These are phyloP conservation scores for Podila minutissima DNA, from an alignment of 192 early-diverging fungal species.

Conservation along the genomic window DNA sequence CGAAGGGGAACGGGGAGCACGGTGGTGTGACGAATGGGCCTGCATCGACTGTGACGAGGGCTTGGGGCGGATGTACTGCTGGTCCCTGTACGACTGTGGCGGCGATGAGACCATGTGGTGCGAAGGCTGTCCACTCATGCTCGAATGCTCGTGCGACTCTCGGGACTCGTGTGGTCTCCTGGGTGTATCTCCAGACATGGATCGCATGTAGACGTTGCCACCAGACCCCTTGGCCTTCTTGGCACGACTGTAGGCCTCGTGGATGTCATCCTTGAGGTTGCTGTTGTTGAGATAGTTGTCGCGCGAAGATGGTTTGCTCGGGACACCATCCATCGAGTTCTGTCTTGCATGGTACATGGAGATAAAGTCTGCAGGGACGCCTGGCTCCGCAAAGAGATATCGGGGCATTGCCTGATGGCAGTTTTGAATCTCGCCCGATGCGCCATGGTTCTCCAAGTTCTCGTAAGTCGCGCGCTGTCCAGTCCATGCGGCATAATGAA, in stretches of 20 bases:
- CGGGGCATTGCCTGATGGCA: conserved; percentile 36
- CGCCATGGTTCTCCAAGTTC: conserved; percentile 30
- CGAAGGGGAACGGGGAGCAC: conserved; percentile 30
- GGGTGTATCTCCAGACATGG: conserved; percentile 20
- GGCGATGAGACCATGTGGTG: conserved; percentile 26
- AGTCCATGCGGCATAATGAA: conserved; percentile 49
- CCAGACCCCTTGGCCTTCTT: conserved; percentile 20
- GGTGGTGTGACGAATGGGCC: conserved; percentile 16
- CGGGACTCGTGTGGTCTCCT: conserved; percentile 11
- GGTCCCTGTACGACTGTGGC: conserved; percentile 11
- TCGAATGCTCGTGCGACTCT: conserved; percentile 6
- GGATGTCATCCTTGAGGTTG: conserved; percentile 43
- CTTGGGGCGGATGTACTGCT: conserved; percentile 9
- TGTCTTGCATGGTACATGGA: conserved; percentile 34
- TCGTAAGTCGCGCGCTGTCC: conserved; percentile 17
- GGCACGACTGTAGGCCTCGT: conserved; percentile 31
- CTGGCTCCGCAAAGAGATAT: conserved; percentile 25
- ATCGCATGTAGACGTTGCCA: conserved; percentile 38
- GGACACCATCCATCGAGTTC: conserved; percentile 5
- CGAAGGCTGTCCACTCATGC: neutral
- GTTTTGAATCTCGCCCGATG: conserved; percentile 16
- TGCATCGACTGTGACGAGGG: conserved; percentile 42
- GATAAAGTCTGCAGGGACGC: conserved; percentile 3
- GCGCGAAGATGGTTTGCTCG: neutral
- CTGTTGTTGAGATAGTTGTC: conserved; percentile 7